Percentiles rank a stretch among this genome's conserved stretches.
Evolutionary conservation across 2,329 filamentous ascomycete species (phyloP).

Genomic region (Stagonosporopsis chrysanthemi): DNA sequence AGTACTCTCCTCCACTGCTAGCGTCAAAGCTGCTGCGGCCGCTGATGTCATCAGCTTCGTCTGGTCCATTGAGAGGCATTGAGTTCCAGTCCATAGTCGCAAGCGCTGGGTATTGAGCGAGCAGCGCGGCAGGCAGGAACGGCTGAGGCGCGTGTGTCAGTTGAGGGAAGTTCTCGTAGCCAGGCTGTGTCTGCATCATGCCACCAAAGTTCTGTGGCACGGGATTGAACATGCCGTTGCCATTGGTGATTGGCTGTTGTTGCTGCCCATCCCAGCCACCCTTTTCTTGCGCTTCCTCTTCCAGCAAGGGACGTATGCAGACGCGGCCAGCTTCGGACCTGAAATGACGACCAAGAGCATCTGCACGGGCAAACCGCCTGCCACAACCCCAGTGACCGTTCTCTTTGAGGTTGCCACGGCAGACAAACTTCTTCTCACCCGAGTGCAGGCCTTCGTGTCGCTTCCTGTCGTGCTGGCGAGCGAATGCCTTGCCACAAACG

Average conservation of each 20-base stretch:
- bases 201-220: constrained; percentile 43
- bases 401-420: constrained; percentile 86
- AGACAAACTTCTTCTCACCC: constrained; percentile 98
- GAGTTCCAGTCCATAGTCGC: constrained; percentile 87
- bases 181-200: constrained; percentile 46
- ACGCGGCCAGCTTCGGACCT: constrained; percentile 92
- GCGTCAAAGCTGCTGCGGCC: constrained; percentile 80
- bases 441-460: constrained; percentile 95
- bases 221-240: constrained; percentile 54
- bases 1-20: constrained; percentile 72
- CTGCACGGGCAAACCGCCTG: constrained; percentile 89
- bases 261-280: constrained; percentile 63
- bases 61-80: constrained; percentile 68
- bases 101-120: constrained; percentile 93
- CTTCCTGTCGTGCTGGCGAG: constrained; percentile 95
- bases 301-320: constrained; percentile 95
- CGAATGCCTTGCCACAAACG: constrained; percentile 96
- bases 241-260: constrained; percentile 63
- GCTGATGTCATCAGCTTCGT: constrained; percentile 70
- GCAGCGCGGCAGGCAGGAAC: constrained; percentile 81
- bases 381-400: constrained; percentile 91
- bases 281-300: constrained; percentile 89
- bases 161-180: constrained; percentile 43
- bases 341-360: constrained; percentile 94
- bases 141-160: constrained; percentile 41